Percentiles rank a stretch among this genome's conserved stretches.
Conservation (phyloP, 2,329 filamentous ascomycete species). For the Emergomyces pasteurianus region DNA sequence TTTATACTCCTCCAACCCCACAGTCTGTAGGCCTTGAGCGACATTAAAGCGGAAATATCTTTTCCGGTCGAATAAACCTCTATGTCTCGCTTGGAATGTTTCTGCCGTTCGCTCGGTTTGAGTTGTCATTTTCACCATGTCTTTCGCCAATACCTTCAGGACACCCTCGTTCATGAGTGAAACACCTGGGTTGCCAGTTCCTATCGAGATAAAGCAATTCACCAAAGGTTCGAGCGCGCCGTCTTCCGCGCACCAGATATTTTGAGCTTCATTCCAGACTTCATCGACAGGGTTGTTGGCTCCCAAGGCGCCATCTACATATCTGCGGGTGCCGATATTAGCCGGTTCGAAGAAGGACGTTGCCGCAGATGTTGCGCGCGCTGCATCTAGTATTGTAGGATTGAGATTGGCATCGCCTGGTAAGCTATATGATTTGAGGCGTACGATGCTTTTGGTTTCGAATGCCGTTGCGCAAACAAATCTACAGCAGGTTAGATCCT, state of each 20-base stretch:
- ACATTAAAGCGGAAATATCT: constrained; percentile 27
- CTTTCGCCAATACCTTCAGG: constrained; percentile 13
- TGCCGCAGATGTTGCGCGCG: constrained; percentile 21
- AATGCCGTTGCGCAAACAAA: constrained; percentile 14
- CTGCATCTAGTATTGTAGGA: constrained; percentile 21
- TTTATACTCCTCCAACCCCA: constrained; percentile 17
- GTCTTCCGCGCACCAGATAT: constrained; percentile 19
- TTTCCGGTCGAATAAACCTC: constrained; percentile 15
- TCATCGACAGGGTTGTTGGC: constrained; percentile 22
- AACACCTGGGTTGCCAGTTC: constrained; percentile 17
- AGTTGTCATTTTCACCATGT: constrained; percentile 16
- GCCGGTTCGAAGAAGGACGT: constrained; percentile 21
- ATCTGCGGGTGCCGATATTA: constrained; percentile 15
- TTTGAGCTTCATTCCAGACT: constrained; percentile 16
- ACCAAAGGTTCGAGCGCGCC: constrained; percentile 18
- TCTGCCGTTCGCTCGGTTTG: constrained; percentile 21
- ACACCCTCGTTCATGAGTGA: constrained; percentile 13
- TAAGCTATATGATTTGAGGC: constrained; percentile 18
- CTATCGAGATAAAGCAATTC: constrained; percentile 21
- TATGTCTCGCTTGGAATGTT: constrained; percentile 16
- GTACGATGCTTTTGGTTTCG: constrained; percentile 10
- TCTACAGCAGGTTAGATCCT: constrained; percentile 3
- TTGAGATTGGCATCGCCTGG: constrained; percentile 12
- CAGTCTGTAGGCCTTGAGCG: constrained; percentile 18
- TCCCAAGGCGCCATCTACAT: constrained; percentile 18